Conservation (phyloP, 345 rosid species). For the Carallia brachiata region DNA sequence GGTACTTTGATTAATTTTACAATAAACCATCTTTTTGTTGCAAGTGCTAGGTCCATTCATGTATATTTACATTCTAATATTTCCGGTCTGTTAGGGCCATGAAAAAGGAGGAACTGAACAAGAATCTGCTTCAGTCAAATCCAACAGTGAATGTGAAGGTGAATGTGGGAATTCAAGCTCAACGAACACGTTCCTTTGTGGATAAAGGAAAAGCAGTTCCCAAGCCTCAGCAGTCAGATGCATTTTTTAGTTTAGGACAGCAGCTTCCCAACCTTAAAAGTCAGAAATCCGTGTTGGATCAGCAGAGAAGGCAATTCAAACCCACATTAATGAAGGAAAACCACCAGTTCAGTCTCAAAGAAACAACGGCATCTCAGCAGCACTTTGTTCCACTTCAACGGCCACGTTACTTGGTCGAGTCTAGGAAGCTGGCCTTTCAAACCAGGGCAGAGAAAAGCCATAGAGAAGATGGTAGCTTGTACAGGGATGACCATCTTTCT, state of each 20-base stretch:
- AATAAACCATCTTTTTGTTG: background rate
- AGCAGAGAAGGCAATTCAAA: background rate
- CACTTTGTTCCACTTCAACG: background rate
- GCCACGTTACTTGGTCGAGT: background rate
- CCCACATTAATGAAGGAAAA: background rate
- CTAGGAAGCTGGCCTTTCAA: background rate
- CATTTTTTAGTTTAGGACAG: background rate
- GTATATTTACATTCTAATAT: background rate
- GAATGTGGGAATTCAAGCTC: slow-evolving; percentile 2
- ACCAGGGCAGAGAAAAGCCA: background rate
- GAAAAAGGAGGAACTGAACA: slow-evolving; percentile 17
- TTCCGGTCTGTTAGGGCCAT: slow-evolving; percentile 21
- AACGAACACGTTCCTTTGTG: slow-evolving; percentile 8
- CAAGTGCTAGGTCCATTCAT: background rate
- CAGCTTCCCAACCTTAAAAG: background rate
- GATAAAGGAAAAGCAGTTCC: slow-evolving; percentile 2
- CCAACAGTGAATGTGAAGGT: background rate
- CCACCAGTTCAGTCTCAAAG: background rate
- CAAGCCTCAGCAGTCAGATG: slow-evolving; percentile 4
- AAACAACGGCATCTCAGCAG: background rate
- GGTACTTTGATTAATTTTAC: slow-evolving; percentile 19
- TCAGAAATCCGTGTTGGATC: background rate
- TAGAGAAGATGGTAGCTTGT: background rate
- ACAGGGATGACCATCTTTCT: background rate
- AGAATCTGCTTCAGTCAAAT: slow-evolving; percentile 14